Evolutionary conservation across 257 asterid genomes (phyloP).

Genomic region (Thymus mandschuricus): DNA sequence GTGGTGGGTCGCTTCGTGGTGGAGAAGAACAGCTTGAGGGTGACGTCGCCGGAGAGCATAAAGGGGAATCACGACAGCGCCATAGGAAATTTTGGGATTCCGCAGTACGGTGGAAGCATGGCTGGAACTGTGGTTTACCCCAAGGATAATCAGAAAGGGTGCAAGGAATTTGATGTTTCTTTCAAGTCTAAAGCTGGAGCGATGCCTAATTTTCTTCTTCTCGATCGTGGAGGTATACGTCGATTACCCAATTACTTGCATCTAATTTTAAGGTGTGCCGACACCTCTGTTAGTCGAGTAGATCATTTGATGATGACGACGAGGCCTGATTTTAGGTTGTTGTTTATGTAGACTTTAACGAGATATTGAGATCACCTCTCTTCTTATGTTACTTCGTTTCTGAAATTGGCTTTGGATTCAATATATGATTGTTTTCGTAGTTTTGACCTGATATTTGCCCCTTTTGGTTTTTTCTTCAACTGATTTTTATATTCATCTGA

Average conservation of each 20-base stretch:
- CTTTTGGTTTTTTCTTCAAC: conserved; percentile 21
- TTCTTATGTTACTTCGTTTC: conserved; percentile 7
- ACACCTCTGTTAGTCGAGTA: background rate
- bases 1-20: conserved; percentile 80
- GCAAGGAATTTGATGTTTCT: conserved; percentile 67
- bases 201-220: conserved; percentile 77
- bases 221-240: conserved; percentile 90
- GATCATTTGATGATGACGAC: background rate
- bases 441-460: conserved; percentile 15
- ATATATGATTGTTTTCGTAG: conserved; percentile 8
- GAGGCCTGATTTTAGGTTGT: background rate
- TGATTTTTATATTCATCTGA: conserved; percentile 14
- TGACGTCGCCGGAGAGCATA: conserved; percentile 76
- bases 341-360: background rate
- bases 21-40: conserved; percentile 92
- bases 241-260: background rate
- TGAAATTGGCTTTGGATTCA: conserved; percentile 18
- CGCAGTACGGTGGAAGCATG: conserved; percentile 94
- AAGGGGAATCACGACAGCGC: conserved; percentile 84
- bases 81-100: conserved; percentile 93
- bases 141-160: conserved; percentile 74
- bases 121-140: conserved; percentile 83
- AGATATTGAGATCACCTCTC: conserved; percentile 21
- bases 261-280: background rate
- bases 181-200: conserved; percentile 81